These are phyloP conservation scores for Fagopyrum esculentum DNA, from an alignment of 148 eudicot species.

Conservation along the genomic window DNA sequence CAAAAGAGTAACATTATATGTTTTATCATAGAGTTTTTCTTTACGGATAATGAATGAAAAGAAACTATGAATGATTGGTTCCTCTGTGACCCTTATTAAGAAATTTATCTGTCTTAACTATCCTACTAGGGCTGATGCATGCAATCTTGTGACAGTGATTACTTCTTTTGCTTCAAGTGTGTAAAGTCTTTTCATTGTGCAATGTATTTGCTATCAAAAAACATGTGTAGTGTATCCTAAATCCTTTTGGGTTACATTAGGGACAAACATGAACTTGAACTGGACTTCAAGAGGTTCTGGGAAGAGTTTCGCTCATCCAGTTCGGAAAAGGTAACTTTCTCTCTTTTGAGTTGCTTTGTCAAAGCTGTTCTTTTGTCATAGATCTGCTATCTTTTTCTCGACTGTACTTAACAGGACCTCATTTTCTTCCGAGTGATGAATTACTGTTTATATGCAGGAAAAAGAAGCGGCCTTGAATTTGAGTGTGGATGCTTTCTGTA, in stretches of 20 bases:
- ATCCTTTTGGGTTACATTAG: constrained; percentile 27
- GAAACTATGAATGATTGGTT: constrained; percentile 1
- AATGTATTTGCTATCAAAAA: not conserved
- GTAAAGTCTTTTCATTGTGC: not conserved
- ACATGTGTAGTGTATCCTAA: not conserved
- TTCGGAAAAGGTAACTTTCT: constrained; percentile 68
- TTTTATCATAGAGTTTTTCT: not conserved
- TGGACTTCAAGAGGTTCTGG: constrained; percentile 95
- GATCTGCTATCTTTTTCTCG: not conserved
- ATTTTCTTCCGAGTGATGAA: constrained; percentile 12
- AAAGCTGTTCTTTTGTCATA: not conserved
- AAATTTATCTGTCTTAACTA: not conserved
- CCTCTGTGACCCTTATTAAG: not conserved
- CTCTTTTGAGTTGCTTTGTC: constrained; percentile 2
- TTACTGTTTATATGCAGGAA: constrained; percentile 57
- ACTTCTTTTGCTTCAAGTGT: not conserved
- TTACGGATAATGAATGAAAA: not conserved
- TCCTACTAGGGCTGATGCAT: too few species aligned
- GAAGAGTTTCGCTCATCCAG: constrained; percentile 93
- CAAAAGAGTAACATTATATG: not conserved
- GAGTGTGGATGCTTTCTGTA: constrained; percentile 95
- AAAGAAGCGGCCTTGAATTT: constrained; percentile 93
- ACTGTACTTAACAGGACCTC: not conserved
- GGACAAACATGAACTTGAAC: constrained; percentile 80
- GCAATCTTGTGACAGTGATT: not conserved